Conservation (phyloP, 1,284 basidiomycete genomes). For the Entoloma clypeatum region DNA sequence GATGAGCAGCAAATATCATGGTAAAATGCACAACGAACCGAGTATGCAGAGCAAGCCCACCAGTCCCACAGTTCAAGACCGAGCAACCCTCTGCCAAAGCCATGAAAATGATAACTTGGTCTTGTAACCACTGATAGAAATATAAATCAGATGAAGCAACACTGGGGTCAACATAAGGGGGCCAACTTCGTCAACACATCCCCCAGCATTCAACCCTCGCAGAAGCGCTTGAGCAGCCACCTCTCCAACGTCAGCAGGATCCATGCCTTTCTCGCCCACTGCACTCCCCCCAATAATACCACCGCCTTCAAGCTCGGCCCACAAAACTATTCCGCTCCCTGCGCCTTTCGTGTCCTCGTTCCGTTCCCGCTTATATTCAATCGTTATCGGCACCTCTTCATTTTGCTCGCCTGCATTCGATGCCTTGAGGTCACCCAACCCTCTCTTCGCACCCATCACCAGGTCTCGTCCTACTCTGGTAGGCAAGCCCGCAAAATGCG, state of each 20-base stretch:
- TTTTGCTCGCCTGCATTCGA: constrained; percentile 12
- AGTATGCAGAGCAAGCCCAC: constrained; percentile 62
- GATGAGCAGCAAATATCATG: neutral
- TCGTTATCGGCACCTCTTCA: constrained; percentile 31
- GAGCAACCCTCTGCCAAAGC: constrained; percentile 64
- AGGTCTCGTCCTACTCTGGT: constrained; percentile 48
- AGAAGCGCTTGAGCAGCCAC: constrained; percentile 56
- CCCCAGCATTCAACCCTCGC: constrained; percentile 51
- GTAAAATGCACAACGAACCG: constrained; percentile 35
- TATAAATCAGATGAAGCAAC: constrained; percentile 1
- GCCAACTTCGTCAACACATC: constrained; percentile 65
- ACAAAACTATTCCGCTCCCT: constrained; percentile 66
- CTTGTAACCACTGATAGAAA: constrained; percentile 42
- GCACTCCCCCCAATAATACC: constrained; percentile 64
- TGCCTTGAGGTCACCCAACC: constrained; percentile 33
- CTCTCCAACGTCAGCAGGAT: constrained; percentile 46
- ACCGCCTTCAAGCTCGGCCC: constrained; percentile 64
- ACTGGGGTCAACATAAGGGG: neutral
- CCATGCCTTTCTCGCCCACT: constrained; percentile 47
- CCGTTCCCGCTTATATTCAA: constrained; percentile 45
- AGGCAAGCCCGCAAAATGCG: constrained; percentile 62
- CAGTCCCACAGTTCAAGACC: constrained; percentile 45
- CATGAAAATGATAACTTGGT: constrained; percentile 73
- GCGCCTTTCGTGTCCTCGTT: constrained; percentile 46
- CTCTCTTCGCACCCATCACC: constrained; percentile 44